Conservation (phyloP, 1,284 basidiomycete genomes). For the Ganoderma resinaceum region DNA sequence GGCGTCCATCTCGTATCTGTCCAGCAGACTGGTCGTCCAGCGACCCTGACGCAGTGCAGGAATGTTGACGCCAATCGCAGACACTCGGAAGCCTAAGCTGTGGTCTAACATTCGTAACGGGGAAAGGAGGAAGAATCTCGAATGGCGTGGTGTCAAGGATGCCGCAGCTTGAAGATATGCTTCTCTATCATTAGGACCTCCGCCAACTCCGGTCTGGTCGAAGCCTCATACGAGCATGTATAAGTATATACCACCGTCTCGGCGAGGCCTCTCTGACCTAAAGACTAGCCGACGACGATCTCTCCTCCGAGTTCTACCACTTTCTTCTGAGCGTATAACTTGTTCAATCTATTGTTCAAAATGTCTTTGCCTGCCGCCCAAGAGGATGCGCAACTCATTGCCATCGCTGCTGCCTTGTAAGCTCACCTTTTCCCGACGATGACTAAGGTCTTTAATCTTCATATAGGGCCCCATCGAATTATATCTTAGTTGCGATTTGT, state of each 20-base stretch:
- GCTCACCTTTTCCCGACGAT: not conserved
- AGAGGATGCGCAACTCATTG: not conserved
- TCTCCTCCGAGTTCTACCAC: not conserved
- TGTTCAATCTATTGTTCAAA: too few species aligned
- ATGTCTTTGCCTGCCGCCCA: not conserved
- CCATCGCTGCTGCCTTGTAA: not conserved
- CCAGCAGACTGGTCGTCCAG: not conserved
- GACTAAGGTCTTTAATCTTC: not conserved
- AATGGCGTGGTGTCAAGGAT: not conserved
- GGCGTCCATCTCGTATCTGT: not conserved
- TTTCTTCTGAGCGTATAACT: not conserved
- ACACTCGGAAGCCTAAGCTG: not conserved
- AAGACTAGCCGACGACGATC: not conserved
- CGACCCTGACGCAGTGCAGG: not conserved
- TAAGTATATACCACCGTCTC: not conserved
- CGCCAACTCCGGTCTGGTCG: not conserved
- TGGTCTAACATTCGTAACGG: not conserved
- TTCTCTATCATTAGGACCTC: not conserved
- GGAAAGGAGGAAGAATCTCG: not conserved
- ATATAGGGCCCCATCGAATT: not conserved
- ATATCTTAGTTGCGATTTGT: not conserved
- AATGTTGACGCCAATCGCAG: not conserved
- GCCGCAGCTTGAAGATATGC: not conserved
- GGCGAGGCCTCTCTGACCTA: not conserved
- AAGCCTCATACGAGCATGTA: not conserved